phyloP scores from a whole-genome alignment of 2,329 filamentous ascomycete genomes.

The Penicillium paneum region DNA sequence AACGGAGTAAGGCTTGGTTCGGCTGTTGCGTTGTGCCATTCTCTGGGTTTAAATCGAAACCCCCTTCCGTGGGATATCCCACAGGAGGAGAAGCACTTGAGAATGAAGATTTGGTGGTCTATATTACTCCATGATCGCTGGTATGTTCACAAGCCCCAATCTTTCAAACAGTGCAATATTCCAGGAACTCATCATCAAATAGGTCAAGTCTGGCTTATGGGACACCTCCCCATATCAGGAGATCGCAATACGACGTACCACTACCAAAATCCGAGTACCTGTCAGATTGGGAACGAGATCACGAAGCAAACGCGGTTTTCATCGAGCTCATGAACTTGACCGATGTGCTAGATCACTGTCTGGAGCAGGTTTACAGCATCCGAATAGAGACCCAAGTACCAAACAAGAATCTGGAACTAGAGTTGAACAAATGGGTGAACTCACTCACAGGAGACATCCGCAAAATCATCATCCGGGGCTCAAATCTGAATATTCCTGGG shows the following conservation, averaged over 20 bases:
- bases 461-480: slow-evolving; percentile 44
- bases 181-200: neutral
- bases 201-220: slow-evolving; percentile 55
- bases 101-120: slow-evolving; percentile 58
- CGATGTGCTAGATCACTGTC: slow-evolving; percentile 40
- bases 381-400: slow-evolving; percentile 17
- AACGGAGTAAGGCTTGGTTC: slow-evolving; percentile 53
- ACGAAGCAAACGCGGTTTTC: slow-evolving; percentile 41
- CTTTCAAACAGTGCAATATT: neutral
- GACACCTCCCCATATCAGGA: slow-evolving; percentile 50
- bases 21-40: slow-evolving; percentile 53
- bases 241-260: slow-evolving; percentile 50
- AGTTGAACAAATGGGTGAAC: slow-evolving; percentile 48
- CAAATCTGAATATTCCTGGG: slow-evolving; percentile 42
- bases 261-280: slow-evolving; percentile 41
- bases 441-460: slow-evolving; percentile 40
- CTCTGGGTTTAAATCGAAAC: slow-evolving; percentile 55
- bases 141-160: slow-evolving; percentile 32
- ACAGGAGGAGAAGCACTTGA: slow-evolving; percentile 48
- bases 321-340: slow-evolving; percentile 48
- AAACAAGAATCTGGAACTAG: slow-evolving; percentile 35
- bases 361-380: slow-evolving; percentile 36
- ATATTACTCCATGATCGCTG: slow-evolving; percentile 56
- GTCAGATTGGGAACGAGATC: slow-evolving; percentile 20
- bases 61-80: slow-evolving; percentile 55